phyloP scores from a whole-genome alignment of 768 basidiomycete genomes.

The Tylopilus sp. region DNA sequence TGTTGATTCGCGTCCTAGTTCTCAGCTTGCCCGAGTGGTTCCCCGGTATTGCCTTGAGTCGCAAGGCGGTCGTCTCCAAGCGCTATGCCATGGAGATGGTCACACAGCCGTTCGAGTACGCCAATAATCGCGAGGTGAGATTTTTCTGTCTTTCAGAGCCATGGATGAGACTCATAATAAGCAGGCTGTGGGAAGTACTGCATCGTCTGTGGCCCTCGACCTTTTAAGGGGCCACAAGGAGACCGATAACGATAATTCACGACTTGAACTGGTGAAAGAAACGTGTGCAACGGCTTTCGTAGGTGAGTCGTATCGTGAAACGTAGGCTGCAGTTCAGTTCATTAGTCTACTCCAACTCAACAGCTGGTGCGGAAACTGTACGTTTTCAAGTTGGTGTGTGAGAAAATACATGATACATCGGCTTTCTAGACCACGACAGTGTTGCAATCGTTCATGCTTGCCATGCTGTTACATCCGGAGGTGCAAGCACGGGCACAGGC shows the following conservation, averaged over 20 bases:
- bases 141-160: not conserved
- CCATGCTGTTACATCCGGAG: constrained; percentile 29
- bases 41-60: constrained; percentile 28
- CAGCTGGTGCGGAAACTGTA: constrained; percentile 24
- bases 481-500: constrained; percentile 15
- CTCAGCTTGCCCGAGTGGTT: constrained; percentile 25
- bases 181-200: constrained; percentile 10
- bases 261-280: constrained; percentile 10
- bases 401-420: not conserved
- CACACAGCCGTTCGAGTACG: constrained; percentile 14
- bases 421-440: constrained; percentile 9
- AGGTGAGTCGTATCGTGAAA: constrained; percentile 9
- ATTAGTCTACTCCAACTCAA: not conserved
- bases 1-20: constrained; percentile 7
- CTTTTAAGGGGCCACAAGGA: not conserved
- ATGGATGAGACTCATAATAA: not conserved
- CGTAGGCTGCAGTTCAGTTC: not conserved
- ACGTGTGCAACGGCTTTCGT: not conserved
- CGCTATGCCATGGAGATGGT: constrained; percentile 12
- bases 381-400: not conserved
- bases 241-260: constrained; percentile 1
- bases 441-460: constrained; percentile 25
- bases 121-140: constrained; percentile 9
- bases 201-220: constrained; percentile 13
- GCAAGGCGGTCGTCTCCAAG: constrained; percentile 11